Evolutionary conservation across 2,329 filamentous ascomycete genomes (phyloP), one percentile per base, ranked within the genome.

Genomic region (Aureobasidium musti): DNA sequence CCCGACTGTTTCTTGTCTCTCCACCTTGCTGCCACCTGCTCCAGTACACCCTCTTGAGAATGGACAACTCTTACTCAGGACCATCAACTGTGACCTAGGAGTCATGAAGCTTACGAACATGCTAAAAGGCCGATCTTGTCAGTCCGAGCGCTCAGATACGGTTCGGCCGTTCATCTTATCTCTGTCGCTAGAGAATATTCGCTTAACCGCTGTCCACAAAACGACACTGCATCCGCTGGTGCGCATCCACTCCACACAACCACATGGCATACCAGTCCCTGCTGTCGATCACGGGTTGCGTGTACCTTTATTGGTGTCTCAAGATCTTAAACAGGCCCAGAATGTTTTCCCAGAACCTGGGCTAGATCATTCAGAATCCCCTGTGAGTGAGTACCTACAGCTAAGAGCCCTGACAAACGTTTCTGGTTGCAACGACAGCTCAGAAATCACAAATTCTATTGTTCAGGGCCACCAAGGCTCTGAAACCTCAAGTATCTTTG

Each of bases 291-390:
- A 35, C 26, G 17, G 3, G 23, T n/a, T 5, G 0, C 10, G 6
- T 19, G 45, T 50, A 41, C 45, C 59, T 63, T 45, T 50, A 63
- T 63, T 23, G 35, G 30, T 63, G 59, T 63, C 59, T 63, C 57
- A 41, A 41, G 13, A 52, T 63, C 14, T 28, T 14, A 59, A 8
- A 60, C 39, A 60, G 13, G 30, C 21, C 39, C 56, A 59, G 56
- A 59, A 10, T 26, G 17, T 2, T 26, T 5, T 19, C n/a, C 21
- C 26, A 33, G 8, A 28, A 59, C 23, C 21, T 21, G 39, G 19
- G 26, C 39, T 19, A 33, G 37, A 59, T 30, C 49, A 33, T 52
- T 17, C 26, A n/a, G n/a, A n/a, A 50, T 17, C 23, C 49, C 19
- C 19, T 10, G 49, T 19, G 30, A 33, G 8, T 28, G 17, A 8